Base-by-base conservation (phyloP, 1,139 yeast species). In the Pneumocystis jirovecii region DNA sequence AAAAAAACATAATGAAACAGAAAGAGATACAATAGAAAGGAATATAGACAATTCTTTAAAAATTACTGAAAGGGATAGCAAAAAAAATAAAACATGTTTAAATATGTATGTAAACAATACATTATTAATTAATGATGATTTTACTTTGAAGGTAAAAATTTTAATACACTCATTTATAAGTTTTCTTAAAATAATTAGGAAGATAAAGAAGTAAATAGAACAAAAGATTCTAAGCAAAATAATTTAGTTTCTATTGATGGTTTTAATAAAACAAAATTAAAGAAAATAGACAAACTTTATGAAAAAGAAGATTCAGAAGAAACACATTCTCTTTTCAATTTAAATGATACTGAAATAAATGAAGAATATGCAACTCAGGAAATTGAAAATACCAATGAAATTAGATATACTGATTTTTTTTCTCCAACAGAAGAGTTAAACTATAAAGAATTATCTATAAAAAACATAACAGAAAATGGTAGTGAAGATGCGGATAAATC, bases 391-490 rank as follows among this genome's bases (percentile, higher is more conserved):
- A 69, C 72, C 19, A 70, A 71, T 42, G 78, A 77, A 25, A 67
- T 71, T 64, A 72, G 71, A 61, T 79, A 73, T 68, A 72, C 73
- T 7, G 81, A 79, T 69, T 78, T 79, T 67, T 78, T 79, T 17
- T 73, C 77, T 1, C 74, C 76, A 25, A 74, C 72, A 63, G 72
- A 72, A 65, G 57, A 65, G 61, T 68, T 63, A 63, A 70, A 63
- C 61, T 56, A 66, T 56, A 65, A 70, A 61, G 12, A 39, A 21
- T 42, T 21, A n/a, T 31, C 45, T 25, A 15, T 39, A 60, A 12
- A 39, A 60, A 42, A 60, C 29, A 29, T 29, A 39, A 8, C 31
- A 39, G 37, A 31, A 7, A 21, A 39, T 7, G 5, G 21, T 1
- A 59, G 21, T 12, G 15, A 59, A 25, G 25, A 42, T 1, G 78